These are phyloP conservation scores for Hericium erinaceus DNA, from an alignment of 768 basidiomycete genomes.

Conservation along the genomic window DNA sequence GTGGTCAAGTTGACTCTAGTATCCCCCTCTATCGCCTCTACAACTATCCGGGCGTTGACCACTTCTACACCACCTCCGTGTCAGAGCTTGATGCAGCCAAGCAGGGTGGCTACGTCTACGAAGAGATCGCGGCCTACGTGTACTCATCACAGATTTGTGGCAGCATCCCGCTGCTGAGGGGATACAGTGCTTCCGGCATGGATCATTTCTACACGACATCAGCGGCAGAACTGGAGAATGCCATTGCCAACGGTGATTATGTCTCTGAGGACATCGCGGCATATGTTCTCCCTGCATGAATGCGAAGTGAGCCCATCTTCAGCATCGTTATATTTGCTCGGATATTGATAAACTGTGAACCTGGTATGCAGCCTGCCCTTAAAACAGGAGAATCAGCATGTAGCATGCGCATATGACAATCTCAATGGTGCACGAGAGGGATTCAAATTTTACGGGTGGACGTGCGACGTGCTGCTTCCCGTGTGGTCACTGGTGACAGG, in stretches of 20 bases:
- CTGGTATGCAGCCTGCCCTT: no score
- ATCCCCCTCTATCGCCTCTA: neutral
- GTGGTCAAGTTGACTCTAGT: neutral
- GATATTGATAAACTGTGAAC: no score
- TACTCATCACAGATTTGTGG: neutral
- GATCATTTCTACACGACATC: neutral
- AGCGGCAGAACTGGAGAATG: neutral
- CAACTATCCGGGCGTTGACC: neutral
- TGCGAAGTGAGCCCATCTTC: no score
- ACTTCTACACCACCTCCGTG: neutral
- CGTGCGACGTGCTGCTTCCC: no score
- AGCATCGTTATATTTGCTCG: no score
- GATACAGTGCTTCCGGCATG: neutral
- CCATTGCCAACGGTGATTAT: neutral
- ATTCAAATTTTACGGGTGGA: no score
- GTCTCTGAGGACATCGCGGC: neutral
- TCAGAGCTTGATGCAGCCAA: neutral
- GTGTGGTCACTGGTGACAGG: no score
- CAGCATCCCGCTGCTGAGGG: neutral
- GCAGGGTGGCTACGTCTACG: neutral
- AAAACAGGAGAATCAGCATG: no score
- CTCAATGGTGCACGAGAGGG: no score
- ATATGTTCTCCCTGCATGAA: neutral
- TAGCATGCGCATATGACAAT: no score
- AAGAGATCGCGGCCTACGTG: neutral